Conservation (phyloP, 2,329 filamentous ascomycete species). For the Penicillium aurantiogriseum region DNA sequence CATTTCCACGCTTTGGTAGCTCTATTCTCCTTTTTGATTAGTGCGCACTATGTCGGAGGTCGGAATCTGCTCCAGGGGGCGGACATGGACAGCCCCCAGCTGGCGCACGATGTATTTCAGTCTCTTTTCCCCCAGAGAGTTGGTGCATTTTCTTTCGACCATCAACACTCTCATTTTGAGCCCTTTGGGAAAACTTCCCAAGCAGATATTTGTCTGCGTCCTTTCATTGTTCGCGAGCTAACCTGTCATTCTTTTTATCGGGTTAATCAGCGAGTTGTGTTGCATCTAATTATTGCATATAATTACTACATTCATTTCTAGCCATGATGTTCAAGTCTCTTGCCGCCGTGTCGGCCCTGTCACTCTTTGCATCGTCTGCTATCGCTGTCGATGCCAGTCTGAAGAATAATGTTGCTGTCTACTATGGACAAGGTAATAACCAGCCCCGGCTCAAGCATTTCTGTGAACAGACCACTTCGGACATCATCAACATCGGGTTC, state of each 20-base stretch:
- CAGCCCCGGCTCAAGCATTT: slow-evolving; percentile 52
- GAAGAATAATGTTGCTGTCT: slow-evolving; percentile 52
- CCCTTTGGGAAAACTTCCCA: slow-evolving; percentile 17
- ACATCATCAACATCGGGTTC: slow-evolving; percentile 58
- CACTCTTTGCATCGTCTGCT: slow-evolving; percentile 31
- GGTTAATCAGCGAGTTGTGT: slow-evolving; percentile 36
- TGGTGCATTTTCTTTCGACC: slow-evolving; percentile 12
- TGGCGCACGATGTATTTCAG: slow-evolving; percentile 5
- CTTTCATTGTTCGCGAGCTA: slow-evolving; percentile 48
- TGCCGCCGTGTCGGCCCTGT: slow-evolving; percentile 38
- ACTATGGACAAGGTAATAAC: slow-evolving; percentile 54
- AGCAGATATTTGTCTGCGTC: slow-evolving; percentile 53
- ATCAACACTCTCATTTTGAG: slow-evolving; percentile 13
- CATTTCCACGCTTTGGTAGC: slow-evolving; percentile 7
- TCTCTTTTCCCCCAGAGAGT: slow-evolving; percentile 3
- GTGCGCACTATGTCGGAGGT: slow-evolving; percentile 7
- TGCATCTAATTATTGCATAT: slow-evolving; percentile 25
- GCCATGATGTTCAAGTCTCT: slow-evolving; percentile 42
- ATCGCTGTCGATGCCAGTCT: slow-evolving; percentile 43
- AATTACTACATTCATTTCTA: slow-evolving; percentile 27
- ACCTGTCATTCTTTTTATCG: slow-evolving; percentile 31
- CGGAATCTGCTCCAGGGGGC: slow-evolving; percentile 3
- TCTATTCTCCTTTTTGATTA: slow-evolving; percentile 7
- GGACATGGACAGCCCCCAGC: background rate
- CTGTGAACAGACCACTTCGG: slow-evolving; percentile 52